These are phyloP conservation scores for Juncus effusus DNA, from an alignment of 176 grass and related monocot species.

Conservation along the genomic window DNA sequence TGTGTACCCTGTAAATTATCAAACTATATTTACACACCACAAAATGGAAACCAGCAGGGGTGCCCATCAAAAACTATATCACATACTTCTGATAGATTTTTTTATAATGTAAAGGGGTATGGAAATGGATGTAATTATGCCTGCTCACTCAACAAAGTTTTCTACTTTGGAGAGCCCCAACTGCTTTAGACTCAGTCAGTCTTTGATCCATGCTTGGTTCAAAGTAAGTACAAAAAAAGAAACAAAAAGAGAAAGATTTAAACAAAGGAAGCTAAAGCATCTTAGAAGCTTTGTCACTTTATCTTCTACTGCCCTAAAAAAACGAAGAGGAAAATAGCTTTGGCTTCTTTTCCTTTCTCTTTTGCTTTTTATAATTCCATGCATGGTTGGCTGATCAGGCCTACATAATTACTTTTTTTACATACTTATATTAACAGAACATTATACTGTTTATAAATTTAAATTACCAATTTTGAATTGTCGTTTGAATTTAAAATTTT, in stretches of 20 bases:
- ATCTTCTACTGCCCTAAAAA: constrained; percentile 14
- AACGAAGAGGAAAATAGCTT: constrained; percentile 20
- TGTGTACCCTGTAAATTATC: no score
- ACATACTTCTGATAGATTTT: no score
- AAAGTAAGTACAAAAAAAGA: constrained; percentile 33
- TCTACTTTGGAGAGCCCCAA: constrained; percentile 23
- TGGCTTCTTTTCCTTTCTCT: constrained; percentile 30
- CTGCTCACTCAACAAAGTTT: constrained; percentile 4
- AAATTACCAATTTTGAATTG: no score
- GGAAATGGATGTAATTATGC: background rate
- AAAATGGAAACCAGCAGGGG: no score
- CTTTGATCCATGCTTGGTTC: constrained; percentile 14
- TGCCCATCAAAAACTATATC: no score
- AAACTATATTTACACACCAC: no score
- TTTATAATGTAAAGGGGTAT: no score
- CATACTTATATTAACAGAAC: no score
- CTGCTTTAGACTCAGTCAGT: constrained; percentile 20
- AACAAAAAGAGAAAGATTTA: constrained; percentile 19
- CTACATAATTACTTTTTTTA: background rate
- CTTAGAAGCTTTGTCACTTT: constrained; percentile 30
- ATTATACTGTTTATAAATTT: no score
- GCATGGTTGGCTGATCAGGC: constrained; percentile 3
- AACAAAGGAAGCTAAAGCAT: constrained; percentile 26
- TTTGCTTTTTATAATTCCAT: constrained; percentile 20
- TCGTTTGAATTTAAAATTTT: no score